Base-by-base conservation (phyloP, 768 basidiomycete genomes). In the Hygrophoropsis aurantiaca region DNA sequence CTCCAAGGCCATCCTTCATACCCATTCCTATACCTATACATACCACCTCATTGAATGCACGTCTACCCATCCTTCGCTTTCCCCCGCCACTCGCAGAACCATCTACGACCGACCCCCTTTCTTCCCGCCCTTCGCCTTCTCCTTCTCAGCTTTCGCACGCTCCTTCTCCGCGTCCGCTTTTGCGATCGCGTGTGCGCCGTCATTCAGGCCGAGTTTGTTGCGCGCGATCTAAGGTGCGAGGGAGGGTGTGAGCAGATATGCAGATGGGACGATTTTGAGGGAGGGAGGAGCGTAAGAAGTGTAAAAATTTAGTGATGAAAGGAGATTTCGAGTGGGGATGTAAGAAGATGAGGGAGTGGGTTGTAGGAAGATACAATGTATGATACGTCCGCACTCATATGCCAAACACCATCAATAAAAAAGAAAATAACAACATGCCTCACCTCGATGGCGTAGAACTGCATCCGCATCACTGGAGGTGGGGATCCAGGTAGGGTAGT, bases 371-470 rank as follows among this genome's bases (percentile, higher is more conserved):
- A n/a, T n/a, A n/a, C n/a, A n/a, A n/a, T n/a, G n/a, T n/a, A n/a
- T n/a, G n/a, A n/a, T n/a, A n/a, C n/a, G n/a, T n/a, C n/a, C n/a
- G n/a, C n/a, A n/a, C n/a, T n/a, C n/a, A n/a, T n/a, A n/a, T n/a
- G n/a, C n/a, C n/a, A n/a, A n/a, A n/a, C n/a, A n/a, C n/a, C n/a
- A n/a, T n/a, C 42, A 43, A 45, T 47, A 35, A 25, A 49, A 35
- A 19, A 15, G 24, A 16, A 34, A 46, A 21, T 50, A 65, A 45
- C 34, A 24, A n/a, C 15, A 42, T 40, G 18, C 11, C 58, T 40
- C 60, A 89, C 90, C 75, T 97, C 97, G 61, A 92, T 82, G 10
- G 90, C 93, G 58, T 93, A 93, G 74, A 98, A 99, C 79, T 98
- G 68, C 34, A 63, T 54, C 39, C 51, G 46, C 13, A 42, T 54